Conservation (phyloP, 2,329 filamentous ascomycete species). For the Trichoderma brevicompactum region DNA sequence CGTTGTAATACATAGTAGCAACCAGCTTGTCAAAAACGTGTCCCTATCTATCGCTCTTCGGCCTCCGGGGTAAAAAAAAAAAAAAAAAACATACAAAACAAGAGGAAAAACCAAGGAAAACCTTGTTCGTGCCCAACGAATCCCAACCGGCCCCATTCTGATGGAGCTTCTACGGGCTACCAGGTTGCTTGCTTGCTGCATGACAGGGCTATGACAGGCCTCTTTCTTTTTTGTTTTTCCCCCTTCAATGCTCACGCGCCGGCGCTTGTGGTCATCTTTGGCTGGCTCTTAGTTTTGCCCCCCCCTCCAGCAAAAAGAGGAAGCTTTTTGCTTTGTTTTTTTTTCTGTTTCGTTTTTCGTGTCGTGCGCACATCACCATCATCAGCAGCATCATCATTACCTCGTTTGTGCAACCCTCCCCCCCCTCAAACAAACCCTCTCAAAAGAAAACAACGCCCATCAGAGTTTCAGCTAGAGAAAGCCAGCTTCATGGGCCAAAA, state of each 20-base stretch:
- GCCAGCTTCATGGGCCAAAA: neutral
- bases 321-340: neutral
- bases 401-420: neutral
- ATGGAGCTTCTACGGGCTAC: neutral
- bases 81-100: neutral
- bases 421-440: neutral
- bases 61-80: neutral
- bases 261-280: slow-evolving; percentile 14
- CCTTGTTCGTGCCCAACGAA: slow-evolving; percentile 23
- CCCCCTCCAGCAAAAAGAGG: neutral
- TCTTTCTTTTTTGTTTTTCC: neutral
- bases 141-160: slow-evolving; percentile 8
- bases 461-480: slow-evolving; percentile 16
- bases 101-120: neutral
- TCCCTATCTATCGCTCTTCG: neutral
- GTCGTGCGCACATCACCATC: too few species aligned
- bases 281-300: neutral
- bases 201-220: neutral
- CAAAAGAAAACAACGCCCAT: neutral
- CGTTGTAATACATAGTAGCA: neutral
- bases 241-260: slow-evolving; percentile 23
- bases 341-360: neutral
- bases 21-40: neutral
- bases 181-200: neutral
- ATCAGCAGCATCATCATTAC: slow-evolving; percentile 3